phyloP scores from a whole-genome alignment of 345 rosid genomes.

The Camelina sativa region DNA sequence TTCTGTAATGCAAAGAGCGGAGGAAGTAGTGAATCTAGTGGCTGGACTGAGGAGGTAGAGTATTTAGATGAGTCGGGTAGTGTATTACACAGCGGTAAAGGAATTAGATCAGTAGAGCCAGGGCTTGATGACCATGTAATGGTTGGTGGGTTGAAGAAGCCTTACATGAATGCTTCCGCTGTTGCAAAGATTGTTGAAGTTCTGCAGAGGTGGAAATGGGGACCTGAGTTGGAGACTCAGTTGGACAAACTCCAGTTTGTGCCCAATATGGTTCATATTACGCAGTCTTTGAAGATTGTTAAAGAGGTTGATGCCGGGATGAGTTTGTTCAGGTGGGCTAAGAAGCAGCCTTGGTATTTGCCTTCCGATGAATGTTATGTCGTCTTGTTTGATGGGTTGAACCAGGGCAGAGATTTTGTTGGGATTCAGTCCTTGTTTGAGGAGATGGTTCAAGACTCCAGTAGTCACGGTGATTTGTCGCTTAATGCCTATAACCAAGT shows the following conservation, averaged over 20 bases:
- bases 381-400: constrained; percentile 78
- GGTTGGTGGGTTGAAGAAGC: constrained; percentile 85
- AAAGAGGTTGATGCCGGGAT: constrained; percentile 64
- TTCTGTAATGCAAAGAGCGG: constrained; percentile 52
- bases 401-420: constrained; percentile 65
- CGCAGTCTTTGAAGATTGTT: constrained; percentile 73
- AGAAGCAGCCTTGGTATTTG: constrained; percentile 83
- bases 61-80: constrained; percentile 93
- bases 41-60: constrained; percentile 88
- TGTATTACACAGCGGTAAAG: constrained; percentile 77
- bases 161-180: constrained; percentile 72
- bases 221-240: constrained; percentile 91
- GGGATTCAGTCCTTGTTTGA: constrained; percentile 79
- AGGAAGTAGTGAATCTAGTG: constrained; percentile 46
- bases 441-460: constrained; percentile 73
- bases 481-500: constrained; percentile 76
- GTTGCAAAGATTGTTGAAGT: constrained; percentile 91
- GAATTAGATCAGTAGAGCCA: constrained; percentile 87
- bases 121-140: constrained; percentile 85
- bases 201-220: constrained; percentile 98
- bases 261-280: constrained; percentile 80
- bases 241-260: constrained; percentile 81
- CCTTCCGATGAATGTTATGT: constrained; percentile 69
- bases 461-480: constrained; percentile 45
- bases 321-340: constrained; percentile 89